Percentiles rank a stretch among this genome's conserved stretches.
Conservation (phyloP, 306 rosid species). For the Carpinus fangiana region DNA sequence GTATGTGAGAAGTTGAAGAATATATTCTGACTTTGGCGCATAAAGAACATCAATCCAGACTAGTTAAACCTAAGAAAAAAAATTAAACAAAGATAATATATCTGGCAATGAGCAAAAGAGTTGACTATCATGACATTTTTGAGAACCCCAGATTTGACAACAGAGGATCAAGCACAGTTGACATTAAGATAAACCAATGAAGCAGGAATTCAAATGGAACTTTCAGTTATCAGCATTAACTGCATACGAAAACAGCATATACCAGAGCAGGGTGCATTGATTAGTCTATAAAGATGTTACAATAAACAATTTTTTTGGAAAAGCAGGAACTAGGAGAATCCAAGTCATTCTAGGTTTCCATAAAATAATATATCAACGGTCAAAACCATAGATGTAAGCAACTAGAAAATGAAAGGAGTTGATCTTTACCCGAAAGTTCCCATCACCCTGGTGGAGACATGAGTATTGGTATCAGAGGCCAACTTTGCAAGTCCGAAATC, state of each 20-base stretch:
- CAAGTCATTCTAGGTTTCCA: background rate
- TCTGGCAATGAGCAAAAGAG: background rate
- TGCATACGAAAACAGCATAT: background rate
- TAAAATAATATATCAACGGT: background rate
- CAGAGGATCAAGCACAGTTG: background rate
- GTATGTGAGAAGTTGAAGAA: conserved; percentile 20
- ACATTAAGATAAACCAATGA: conserved; percentile 1
- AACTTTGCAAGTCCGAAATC: conserved; percentile 97
- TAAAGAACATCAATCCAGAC: conserved; percentile 1
- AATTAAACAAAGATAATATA: background rate
- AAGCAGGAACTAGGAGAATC: background rate
- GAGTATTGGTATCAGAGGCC: conserved; percentile 79
- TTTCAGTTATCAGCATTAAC: too few species aligned
- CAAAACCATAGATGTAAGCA: background rate
- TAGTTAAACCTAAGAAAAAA: background rate
- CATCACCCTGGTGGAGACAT: conserved; percentile 97
- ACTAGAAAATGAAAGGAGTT: conserved; percentile 23
- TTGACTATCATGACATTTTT: background rate
- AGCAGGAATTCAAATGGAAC: conserved; percentile 1
- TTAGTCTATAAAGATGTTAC: background rate
- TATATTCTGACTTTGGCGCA: background rate
- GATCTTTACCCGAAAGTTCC: conserved; percentile 91
- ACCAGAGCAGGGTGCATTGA: background rate
- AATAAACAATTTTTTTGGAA: background rate
- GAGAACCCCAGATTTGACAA: background rate